These are phyloP conservation scores for Fusarium anguioides DNA, from an alignment of 2,329 filamentous ascomycete genomes.

Conservation along the genomic window DNA sequence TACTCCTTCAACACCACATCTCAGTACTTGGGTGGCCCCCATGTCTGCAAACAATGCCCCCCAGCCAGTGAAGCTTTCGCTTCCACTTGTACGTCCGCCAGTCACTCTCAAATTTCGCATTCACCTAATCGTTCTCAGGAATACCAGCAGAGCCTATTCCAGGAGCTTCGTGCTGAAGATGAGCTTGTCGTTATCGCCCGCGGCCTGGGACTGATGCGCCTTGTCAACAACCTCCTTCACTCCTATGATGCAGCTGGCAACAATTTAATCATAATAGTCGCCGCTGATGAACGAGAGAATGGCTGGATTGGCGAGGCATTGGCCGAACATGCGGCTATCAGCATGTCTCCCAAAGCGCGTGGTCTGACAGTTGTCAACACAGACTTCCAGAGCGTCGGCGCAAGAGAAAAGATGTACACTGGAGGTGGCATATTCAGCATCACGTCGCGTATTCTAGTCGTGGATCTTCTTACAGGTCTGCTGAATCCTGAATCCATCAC, in stretches of 20 bases:
- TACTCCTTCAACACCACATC: conserved; percentile 24
- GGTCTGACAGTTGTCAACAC: conserved; percentile 95
- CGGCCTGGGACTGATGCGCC: conserved; percentile 88
- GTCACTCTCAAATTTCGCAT: neutral
- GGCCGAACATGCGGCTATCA: conserved; percentile 94
- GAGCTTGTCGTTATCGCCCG: conserved; percentile 91
- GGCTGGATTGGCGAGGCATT: conserved; percentile 96
- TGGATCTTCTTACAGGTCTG: conserved; percentile 88
- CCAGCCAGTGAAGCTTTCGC: conserved; percentile 82
- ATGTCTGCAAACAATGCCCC: conserved; percentile 67
- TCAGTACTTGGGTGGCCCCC: conserved; percentile 44
- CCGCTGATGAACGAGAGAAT: conserved; percentile 93
- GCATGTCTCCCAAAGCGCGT: conserved; percentile 81
- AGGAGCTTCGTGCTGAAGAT: conserved; percentile 89
- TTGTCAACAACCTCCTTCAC: conserved; percentile 95
- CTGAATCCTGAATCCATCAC: conserved; percentile 87
- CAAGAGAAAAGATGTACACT: conserved; percentile 90
- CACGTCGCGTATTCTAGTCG: conserved; percentile 93
- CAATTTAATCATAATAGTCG: conserved; percentile 89
- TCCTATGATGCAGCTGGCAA: conserved; percentile 96
- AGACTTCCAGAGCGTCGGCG: conserved; percentile 86
- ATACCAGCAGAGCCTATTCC: conserved; percentile 96
- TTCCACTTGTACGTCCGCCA: conserved; percentile 62
- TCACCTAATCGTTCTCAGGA: conserved; percentile 60
- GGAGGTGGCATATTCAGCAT: conserved; percentile 94